These are phyloP conservation scores for Tuber calosporum DNA, from an alignment of 495 filamentous ascomycete genomes.

Conservation along the genomic window DNA sequence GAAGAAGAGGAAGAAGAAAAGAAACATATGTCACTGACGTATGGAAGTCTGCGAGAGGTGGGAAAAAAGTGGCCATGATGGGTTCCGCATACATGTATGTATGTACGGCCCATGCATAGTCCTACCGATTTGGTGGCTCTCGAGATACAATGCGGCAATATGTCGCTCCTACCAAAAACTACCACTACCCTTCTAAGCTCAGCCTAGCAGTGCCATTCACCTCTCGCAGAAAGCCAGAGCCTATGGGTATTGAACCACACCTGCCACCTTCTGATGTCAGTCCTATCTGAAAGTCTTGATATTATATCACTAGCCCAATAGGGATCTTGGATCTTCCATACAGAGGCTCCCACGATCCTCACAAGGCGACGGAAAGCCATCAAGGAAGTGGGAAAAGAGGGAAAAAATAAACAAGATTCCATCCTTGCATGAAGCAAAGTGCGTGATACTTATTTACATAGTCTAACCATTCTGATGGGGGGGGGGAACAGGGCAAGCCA, in stretches of 20 bases:
- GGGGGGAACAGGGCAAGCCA: not conserved
- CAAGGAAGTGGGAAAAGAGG: not conserved
- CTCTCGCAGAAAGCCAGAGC: not conserved
- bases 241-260: not conserved
- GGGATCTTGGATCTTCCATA: conserved; percentile 29
- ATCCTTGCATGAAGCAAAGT: not conserved
- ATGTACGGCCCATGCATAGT: not conserved
- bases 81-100: not conserved
- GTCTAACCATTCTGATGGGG: not conserved
- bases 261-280: conserved; percentile 16
- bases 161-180: not conserved
- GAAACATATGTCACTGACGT: not conserved
- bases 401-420: not conserved
- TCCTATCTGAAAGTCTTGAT: conserved; percentile 36
- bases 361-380: not conserved
- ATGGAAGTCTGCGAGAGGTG: not conserved
- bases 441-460: not conserved
- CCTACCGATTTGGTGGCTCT: not conserved
- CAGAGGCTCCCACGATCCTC: conserved; percentile 34
- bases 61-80: not conserved
- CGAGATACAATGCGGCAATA: not conserved
- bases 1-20: conserved; percentile 7
- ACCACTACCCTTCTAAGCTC: not conserved
- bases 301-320: conserved; percentile 6
- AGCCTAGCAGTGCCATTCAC: not conserved